phyloP scores from a whole-genome alignment of 2,329 filamentous ascomycete species.

The Monilinia aucupariae region DNA sequence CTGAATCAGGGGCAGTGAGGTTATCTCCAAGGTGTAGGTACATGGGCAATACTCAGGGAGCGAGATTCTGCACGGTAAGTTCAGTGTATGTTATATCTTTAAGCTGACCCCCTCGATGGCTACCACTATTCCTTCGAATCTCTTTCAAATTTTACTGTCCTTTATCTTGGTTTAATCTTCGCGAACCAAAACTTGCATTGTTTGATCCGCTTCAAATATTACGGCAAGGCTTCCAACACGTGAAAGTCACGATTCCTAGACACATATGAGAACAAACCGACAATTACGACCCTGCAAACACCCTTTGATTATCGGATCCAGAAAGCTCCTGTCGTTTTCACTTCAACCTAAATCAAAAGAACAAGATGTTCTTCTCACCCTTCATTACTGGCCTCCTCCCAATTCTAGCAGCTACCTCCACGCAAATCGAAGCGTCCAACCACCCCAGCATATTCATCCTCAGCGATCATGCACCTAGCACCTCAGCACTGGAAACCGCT shows the following conservation, averaged over 20 bases:
- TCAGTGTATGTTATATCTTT: not conserved
- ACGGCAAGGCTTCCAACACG: not conserved
- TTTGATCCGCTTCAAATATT: not conserved
- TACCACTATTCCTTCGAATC: not conserved
- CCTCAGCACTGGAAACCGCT: not conserved
- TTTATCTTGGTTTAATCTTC: not conserved
- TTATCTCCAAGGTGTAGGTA: not conserved
- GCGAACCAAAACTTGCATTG: not conserved
- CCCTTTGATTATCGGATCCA: not conserved
- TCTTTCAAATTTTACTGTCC: not conserved
- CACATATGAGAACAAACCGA: not conserved
- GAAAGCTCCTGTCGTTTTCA: not conserved
- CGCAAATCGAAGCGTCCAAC: not conserved
- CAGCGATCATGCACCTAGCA: not conserved
- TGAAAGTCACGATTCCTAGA: not conserved
- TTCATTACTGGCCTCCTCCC: constrained; percentile 13
- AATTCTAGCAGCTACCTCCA: constrained; percentile 10
- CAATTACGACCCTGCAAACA: not conserved
- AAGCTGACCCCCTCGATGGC: not conserved
- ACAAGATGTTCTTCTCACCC: constrained; percentile 14
- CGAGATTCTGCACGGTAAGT: not conserved
- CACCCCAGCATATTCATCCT: constrained; percentile 14
- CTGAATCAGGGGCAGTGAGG: constrained; percentile 13
- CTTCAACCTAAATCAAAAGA: not conserved
- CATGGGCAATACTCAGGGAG: not conserved